Evolutionary conservation across 2,329 filamentous ascomycete genomes (phyloP), one percentile per base, ranked within the genome.

Genomic region (Pseudocercospora vitis): DNA sequence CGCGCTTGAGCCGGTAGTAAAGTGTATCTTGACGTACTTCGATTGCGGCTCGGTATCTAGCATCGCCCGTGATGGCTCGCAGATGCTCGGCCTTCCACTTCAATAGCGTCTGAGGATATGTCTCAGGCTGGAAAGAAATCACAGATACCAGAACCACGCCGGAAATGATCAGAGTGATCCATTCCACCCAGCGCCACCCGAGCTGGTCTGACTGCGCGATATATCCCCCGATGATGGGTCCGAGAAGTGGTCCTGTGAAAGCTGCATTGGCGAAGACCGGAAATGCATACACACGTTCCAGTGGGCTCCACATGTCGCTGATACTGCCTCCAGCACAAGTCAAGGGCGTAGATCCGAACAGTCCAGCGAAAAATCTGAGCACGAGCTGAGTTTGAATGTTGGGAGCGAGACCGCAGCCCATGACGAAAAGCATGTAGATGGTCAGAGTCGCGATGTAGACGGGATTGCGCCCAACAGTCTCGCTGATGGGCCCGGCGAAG

Each of bases 351-450:
- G 67, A 74, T 55, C 66, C 75, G 49, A 76, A 79, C 44, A 78
- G 64, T 2, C 79, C 77, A 2, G 78, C 74, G 3, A 81, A 59
- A 55, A 78, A 80, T 2, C 78, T 73, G 52, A 78, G 80, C 0
- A 71, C 70, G 5, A 80, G 64, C 49, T 79, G 76, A 3, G 74
- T 73, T 0, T 65, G 71, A 49, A 80, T 73, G 18, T 73, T 78
- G 3, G 74, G 74, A 1, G 76, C 65, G n/a, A 80, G 61, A 1
- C 71, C 79, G 0, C 73, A 72, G 0, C 73, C 78, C 62, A 79
- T 72, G 33, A 79, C 70, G 51, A 76, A 81, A 40, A 78, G 66
- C 65, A 79, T 74, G 50, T 75, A 80, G 12, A 74, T 62, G 12
- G 68, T 68, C 11, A 79, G 65, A 0, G 78, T 76, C 16, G 68